A percentile compares a stretch with the other conserved stretches of the same genome.
Evolutionary conservation across 2,329 filamentous ascomycete species (phyloP).

Genomic region (Elsinoe batatas): DNA sequence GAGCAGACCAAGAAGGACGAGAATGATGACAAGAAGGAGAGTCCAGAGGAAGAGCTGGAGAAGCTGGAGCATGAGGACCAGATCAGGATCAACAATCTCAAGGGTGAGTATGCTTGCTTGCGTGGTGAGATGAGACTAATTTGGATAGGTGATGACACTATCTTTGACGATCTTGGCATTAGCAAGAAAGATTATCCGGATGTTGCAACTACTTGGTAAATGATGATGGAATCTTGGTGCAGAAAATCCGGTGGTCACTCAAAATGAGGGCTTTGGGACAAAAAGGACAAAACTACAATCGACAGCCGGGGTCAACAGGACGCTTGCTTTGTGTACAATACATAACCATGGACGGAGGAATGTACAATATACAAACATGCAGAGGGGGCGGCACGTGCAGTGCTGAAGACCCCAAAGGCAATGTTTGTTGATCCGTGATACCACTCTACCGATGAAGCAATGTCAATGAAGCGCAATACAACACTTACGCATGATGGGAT

Average conservation of each 20-base stretch:
- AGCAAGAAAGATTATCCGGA: constrained; percentile 55
- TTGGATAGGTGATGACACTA: constrained; percentile 42
- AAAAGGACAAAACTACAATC: neutral
- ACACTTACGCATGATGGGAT: neutral
- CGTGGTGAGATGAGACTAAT: constrained; percentile 10
- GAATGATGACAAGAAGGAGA: constrained; percentile 46
- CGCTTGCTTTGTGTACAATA: neutral
- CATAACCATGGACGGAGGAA: neutral
- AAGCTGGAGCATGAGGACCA: constrained; percentile 67
- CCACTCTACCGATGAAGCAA: neutral
- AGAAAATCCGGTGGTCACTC: neutral
- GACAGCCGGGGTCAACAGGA: neutral
- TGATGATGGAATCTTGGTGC: neutral
- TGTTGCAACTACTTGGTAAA: constrained; percentile 51
- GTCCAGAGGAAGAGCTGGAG: constrained; percentile 61
- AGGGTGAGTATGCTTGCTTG: constrained; percentile 33
- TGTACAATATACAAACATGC: neutral
- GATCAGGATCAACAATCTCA: constrained; percentile 51
- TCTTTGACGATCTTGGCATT: constrained; percentile 52
- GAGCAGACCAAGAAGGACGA: constrained; percentile 49
- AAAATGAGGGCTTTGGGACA: neutral
- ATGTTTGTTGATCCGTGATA: no score
- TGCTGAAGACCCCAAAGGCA: no score
- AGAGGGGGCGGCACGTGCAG: no score
- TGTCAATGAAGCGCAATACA: neutral